Evolutionary conservation across 208 protist genomes (phyloP).

Genomic region (Wallacemonas sp.): DNA sequence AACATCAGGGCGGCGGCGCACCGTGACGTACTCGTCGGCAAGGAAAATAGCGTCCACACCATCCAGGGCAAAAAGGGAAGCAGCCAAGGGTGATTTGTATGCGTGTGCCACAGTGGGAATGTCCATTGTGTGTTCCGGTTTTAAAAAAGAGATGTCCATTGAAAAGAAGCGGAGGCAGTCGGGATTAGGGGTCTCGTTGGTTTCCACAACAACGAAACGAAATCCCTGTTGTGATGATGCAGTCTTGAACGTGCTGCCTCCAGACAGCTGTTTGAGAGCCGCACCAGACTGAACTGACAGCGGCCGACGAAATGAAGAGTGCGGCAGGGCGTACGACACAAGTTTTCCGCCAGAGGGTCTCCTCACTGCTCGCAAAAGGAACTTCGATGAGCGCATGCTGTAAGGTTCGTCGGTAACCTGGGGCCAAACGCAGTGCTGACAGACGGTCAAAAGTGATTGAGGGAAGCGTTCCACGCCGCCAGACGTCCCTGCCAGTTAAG

Average conservation of each 20-base stretch:
- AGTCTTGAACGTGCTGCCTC: background rate
- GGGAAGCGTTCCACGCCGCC: no score
- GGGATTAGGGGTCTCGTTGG: constrained; percentile 81
- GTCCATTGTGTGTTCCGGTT: constrained; percentile 74
- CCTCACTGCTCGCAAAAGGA: no score
- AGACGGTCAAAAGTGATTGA: no score
- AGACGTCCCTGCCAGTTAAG: no score
- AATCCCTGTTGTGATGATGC: background rate
- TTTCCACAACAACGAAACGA: constrained; percentile 66
- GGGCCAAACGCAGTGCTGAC: no score
- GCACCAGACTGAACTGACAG: background rate
- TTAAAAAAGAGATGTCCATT: constrained; percentile 84
- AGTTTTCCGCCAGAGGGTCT: no score
- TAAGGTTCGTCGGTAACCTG: no score
- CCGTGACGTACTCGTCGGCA: constrained; percentile 84
- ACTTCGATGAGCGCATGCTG: no score
- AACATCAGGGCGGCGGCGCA: constrained; percentile 44
- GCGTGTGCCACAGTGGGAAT: constrained; percentile 58
- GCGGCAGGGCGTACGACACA: background rate
- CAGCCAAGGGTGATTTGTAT: constrained; percentile 75
- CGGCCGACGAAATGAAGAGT: background rate
- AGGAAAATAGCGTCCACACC: constrained; percentile 74
- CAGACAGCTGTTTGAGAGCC: background rate
- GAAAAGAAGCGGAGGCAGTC: constrained; percentile 86
- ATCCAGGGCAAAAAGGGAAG: constrained; percentile 59